phyloP scores from a whole-genome alignment of 2,329 filamentous ascomycete species.

The Beauveria sp. region DNA sequence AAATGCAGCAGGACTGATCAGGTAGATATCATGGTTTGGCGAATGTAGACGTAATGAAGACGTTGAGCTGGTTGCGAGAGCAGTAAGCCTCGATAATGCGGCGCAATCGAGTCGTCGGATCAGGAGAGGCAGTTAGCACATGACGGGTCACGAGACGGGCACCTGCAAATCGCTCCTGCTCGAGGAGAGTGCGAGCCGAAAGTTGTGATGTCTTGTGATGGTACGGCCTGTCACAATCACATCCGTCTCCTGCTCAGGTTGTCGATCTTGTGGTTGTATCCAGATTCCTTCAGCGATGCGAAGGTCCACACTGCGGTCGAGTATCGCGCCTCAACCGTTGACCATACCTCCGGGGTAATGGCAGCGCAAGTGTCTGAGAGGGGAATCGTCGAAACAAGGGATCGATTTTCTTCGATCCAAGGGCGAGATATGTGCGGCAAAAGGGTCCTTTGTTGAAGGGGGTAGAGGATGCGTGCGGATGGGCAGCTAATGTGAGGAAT shows the following conservation, averaged over 20 bases:
- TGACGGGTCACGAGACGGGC: slow-evolving; percentile 8
- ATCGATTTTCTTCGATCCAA: background rate
- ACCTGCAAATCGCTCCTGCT: slow-evolving; percentile 7
- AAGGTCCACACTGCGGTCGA: background rate
- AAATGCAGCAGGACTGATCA: slow-evolving; percentile 20
- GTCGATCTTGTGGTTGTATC: background rate
- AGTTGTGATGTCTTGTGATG: background rate
- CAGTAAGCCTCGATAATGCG: background rate
- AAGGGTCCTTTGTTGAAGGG: too few relatives aligned
- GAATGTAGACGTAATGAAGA: background rate
- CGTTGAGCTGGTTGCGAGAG: background rate
- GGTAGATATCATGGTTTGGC: slow-evolving; percentile 23
- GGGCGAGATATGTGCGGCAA: background rate
- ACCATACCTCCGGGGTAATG: slow-evolving; percentile 7
- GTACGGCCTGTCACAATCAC: background rate
- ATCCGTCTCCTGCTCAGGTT: background rate
- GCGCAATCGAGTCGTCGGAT: background rate
- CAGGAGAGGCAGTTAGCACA: slow-evolving; percentile 7
- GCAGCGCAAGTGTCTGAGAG: slow-evolving; percentile 2
- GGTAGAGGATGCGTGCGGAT: background rate
- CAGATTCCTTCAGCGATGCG: background rate
- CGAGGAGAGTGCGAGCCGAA: background rate
- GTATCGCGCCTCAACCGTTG: slow-evolving; percentile 1
- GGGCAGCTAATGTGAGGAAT: background rate
- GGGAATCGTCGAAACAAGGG: background rate